Evolutionary conservation across 2,329 filamentous ascomycete species (phyloP), one percentile per base, ranked within the genome.

Genomic region (Diplodia seriata): DNA sequence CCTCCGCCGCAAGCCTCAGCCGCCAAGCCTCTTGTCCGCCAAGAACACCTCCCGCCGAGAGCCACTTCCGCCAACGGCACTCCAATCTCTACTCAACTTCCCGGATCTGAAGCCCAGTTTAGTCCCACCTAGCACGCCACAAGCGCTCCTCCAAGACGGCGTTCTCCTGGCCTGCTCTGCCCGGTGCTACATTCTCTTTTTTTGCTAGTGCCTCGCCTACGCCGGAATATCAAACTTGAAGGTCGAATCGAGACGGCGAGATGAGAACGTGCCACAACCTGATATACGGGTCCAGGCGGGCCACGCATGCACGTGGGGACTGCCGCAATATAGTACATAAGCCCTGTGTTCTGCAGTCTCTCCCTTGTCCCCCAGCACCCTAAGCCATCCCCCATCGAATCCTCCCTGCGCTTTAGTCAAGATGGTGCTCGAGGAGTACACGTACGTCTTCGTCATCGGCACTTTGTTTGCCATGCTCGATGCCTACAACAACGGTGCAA

Each of bases 401-500:
- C 18, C 43, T n/a, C n/a, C 36, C 40, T 65, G 23, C 12, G 23
- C 18, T n/a, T 56, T 67, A 43, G 55, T 73, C 81, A 86, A 81
- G 71, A 89, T 88, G 85, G 79, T 80, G 74, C 84, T 90, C 73
- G 77, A 85, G 74, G 77, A 88, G 73, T 91, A 90, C 78, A 87
- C 85, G 73, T 92, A 92, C 78, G 79, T 92, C 75, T 92, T 92
- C 77, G 90, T 83, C 81, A 89, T 92, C 72, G 90, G 90, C 87
- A 92, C 89, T 31, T 81, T 89, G 74, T 92, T 92, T 84, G 90
- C 90, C 81, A 79, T 92, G 78, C 87, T 92, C 59, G 90, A 92
- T 80, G 90, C 90, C 70, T 92, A 84, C 85, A 92, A 92, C 85
- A 92, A 91, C 78, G 90, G 90, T 78, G 90, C 90, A 74, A 92